Conservation (phyloP, 345 rosid species). For the Lagerstroemia speciosa region DNA sequence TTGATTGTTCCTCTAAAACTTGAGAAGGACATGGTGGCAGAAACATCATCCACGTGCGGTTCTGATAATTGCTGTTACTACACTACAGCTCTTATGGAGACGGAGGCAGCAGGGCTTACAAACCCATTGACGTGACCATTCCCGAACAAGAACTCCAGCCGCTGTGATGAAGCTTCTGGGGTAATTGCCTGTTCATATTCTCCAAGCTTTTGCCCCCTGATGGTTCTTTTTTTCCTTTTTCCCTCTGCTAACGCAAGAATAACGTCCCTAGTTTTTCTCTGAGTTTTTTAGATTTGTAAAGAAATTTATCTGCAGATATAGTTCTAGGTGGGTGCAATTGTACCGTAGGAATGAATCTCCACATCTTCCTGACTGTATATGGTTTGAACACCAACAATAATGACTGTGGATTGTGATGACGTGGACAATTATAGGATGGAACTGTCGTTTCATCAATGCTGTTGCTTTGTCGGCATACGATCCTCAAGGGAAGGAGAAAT, state of each 20-base stretch:
- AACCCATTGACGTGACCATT: constrained; percentile 35
- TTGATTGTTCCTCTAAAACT: too few relatives aligned
- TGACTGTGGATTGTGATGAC: too few relatives aligned
- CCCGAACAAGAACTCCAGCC: constrained; percentile 68
- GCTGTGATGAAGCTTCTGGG: neutral
- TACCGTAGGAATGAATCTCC: neutral
- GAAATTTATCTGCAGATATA: neutral
- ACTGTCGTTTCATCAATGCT: too few relatives aligned
- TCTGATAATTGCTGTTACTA: constrained; percentile 9
- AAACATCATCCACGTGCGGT: constrained; percentile 20
- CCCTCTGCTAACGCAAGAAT: neutral
- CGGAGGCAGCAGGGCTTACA: constrained; percentile 30
- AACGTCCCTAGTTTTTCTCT: neutral
- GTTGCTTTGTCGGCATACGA: too few relatives aligned
- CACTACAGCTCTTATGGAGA: constrained; percentile 42
- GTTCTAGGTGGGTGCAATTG: neutral
- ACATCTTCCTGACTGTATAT: neutral
- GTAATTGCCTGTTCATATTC: neutral
- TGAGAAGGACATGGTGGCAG: constrained; percentile 65
- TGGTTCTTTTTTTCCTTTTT: neutral
- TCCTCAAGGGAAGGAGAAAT: too few relatives aligned
- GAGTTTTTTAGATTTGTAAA: neutral
- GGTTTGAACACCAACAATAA: too few relatives aligned
- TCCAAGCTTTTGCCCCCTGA: neutral
- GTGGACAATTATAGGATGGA: too few relatives aligned